phyloP scores from a whole-genome alignment of 371 early-diverging fungal genomes.

The Actinomortierella wolfii region DNA sequence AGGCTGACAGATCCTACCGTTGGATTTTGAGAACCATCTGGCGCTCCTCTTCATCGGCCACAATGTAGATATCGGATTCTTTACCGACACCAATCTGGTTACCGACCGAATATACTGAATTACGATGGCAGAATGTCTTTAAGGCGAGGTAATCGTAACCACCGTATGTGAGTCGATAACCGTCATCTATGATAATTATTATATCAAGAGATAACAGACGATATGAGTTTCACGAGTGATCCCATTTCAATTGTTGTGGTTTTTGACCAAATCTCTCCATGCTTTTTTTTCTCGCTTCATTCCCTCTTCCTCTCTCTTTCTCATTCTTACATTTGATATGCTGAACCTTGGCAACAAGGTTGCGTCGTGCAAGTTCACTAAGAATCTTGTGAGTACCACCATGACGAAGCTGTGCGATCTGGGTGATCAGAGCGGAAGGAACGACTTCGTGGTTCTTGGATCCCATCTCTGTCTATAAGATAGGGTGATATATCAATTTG shows the following conservation, averaged over 20 bases:
- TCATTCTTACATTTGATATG: conserved; percentile 84
- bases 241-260: too few relatives aligned
- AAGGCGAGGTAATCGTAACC: conserved; percentile 99
- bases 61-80: conserved; percentile 97
- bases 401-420: conserved; percentile 86
- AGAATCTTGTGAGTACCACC: conserved; percentile 88
- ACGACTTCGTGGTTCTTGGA: conserved; percentile 98
- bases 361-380: conserved; percentile 83
- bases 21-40: conserved; percentile 93
- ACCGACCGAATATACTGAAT: conserved; percentile 93
- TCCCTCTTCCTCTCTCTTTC: too few relatives aligned
- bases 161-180: conserved; percentile 97
- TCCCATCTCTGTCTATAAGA: conserved; percentile 88
- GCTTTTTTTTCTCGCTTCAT: too few relatives aligned
- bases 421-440: conserved; percentile 84
- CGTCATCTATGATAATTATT: conserved; percentile 80
- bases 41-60: conserved; percentile 88
- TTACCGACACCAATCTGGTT: conserved; percentile 99
- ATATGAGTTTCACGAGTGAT: too few relatives aligned
- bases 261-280: too few relatives aligned
- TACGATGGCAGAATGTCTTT: conserved; percentile 89
- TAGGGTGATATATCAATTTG: too few relatives aligned
- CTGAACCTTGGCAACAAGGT: conserved; percentile 86
- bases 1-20: conserved; percentile 54
- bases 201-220: too few relatives aligned